phyloP scores from a whole-genome alignment of 2,329 filamentous ascomycete species.

The Atkinsonella hypoxylon region DNA sequence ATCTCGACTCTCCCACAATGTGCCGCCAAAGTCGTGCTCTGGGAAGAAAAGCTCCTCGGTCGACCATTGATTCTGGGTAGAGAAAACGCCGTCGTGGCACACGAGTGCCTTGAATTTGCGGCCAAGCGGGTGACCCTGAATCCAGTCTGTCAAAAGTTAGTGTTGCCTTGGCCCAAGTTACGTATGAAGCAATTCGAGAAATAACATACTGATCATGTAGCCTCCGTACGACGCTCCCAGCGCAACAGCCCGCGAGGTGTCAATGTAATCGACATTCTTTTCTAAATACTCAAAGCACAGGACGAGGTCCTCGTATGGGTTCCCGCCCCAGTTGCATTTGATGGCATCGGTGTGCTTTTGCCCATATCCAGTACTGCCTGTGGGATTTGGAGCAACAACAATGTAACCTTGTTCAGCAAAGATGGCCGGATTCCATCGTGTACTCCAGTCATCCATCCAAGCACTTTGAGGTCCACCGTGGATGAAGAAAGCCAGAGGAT shows the following conservation, averaged over 20 bases:
- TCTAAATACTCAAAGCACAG: slow-evolving; percentile 65
- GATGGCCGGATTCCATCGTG: slow-evolving; percentile 74
- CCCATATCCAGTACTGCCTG: slow-evolving; percentile 72
- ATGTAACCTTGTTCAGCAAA: slow-evolving; percentile 85
- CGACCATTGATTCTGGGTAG: slow-evolving; percentile 51
- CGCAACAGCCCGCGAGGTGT: slow-evolving; percentile 57
- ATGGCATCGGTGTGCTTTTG: slow-evolving; percentile 69
- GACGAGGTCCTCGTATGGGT: slow-evolving; percentile 73
- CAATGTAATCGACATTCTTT: slow-evolving; percentile 53
- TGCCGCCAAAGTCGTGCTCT: slow-evolving; percentile 53
- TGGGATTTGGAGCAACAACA: slow-evolving; percentile 71
- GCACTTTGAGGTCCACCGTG: slow-evolving; percentile 75
- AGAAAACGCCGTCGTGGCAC: slow-evolving; percentile 79
- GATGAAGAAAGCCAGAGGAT: slow-evolving; percentile 68
- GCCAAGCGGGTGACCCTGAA: slow-evolving; percentile 74
- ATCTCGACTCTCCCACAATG: slow-evolving; percentile 47
- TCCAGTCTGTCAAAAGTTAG: slow-evolving; percentile 52
- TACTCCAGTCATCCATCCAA: slow-evolving; percentile 67
- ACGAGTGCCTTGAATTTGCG: slow-evolving; percentile 80
- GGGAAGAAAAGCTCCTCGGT: slow-evolving; percentile 62
- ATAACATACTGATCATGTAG: slow-evolving; percentile 55
- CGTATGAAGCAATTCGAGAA: background rate
- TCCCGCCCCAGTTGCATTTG: slow-evolving; percentile 68
- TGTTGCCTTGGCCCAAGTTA: background rate
- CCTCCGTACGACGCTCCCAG: slow-evolving; percentile 66